Evolutionary conservation across 2,329 filamentous ascomycete species (phyloP), one percentile per base, ranked within the genome.

Genomic region (Aspergillus costaricaensis): DNA sequence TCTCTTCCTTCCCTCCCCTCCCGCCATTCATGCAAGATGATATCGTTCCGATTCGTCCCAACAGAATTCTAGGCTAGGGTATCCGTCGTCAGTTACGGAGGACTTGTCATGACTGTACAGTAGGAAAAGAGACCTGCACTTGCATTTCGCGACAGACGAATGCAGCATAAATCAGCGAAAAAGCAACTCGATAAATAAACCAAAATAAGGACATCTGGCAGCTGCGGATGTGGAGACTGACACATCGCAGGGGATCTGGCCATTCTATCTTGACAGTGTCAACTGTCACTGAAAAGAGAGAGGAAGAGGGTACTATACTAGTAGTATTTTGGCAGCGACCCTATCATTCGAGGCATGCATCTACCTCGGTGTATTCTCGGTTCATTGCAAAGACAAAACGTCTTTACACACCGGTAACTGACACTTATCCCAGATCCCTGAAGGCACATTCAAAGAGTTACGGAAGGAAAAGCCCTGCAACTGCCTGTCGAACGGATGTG

Each of bases 301-400:
- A 23, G 23, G 38, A 49, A 36, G 32, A 36, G 32, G 5, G 12
- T 36, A 47, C 25, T 27, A 27, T 27, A 27, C 25, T 27, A 27
- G 25, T 27, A 27, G 27, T 60, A 52, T 36, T 43, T 36, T 41
- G 52, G 4, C 27, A 23, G 47, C 47, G 14, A 43, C 17, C n/a
- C 27, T 47, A 30, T 49, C 27, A 36, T 38, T 39, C 27, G 12
- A 36, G 41, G 6, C 21, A 27, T 47, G 27, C n/a, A 41, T 17
- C 32, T 53, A n/a, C 36, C 19, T 53, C 53, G 53, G 53, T n/a
- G 53, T 44, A 55, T 55, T 55, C 21, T 47, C 39, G 53, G 53
- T 15, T 47, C 53, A 25, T 55, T 15, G 30, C n/a, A 14, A 55
- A 19, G 39, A 2, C 53, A 32, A 39, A 43, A 27, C 15, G 47